These are phyloP conservation scores for Telopea speciosissima DNA, from an alignment of 177 flowering plant genomes.

Conservation along the genomic window DNA sequence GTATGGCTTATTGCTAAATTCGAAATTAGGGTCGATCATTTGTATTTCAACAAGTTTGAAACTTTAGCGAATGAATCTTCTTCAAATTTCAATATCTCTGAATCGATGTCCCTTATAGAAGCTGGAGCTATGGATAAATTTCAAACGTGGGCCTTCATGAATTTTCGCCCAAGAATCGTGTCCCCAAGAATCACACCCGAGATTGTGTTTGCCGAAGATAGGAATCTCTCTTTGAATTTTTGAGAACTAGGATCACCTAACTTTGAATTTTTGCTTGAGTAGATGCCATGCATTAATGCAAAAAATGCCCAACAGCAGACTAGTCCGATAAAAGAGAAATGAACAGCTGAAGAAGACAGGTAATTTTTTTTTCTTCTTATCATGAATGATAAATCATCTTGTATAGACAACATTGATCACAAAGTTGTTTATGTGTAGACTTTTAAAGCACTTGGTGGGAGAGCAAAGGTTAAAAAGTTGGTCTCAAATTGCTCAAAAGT, in stretches of 20 bases:
- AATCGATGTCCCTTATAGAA: conserved; percentile 31
- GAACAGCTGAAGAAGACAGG: conserved; percentile 88
- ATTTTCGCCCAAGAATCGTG: conserved; percentile 10
- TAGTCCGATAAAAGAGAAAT: conserved; percentile 68
- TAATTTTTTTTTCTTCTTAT: conserved; percentile 9
- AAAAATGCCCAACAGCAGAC: conserved; percentile 33
- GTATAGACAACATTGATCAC: neutral
- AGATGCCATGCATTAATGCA: conserved; percentile 40
- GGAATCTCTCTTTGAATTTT: no score
- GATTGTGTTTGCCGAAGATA: conserved; percentile 4
- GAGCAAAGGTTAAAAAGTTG: conserved; percentile 48
- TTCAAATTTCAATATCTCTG: conserved; percentile 25
- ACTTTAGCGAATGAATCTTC: no score
- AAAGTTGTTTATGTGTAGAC: no score
- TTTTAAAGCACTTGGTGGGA: conserved; percentile 45
- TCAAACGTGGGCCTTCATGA: conserved; percentile 20
- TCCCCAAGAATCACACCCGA: conserved; percentile 5
- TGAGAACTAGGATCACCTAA: conserved; percentile 26
- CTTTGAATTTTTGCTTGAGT: conserved; percentile 37
- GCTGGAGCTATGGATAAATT: no score
- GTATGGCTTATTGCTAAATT: conserved; percentile 26
- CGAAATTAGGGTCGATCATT: conserved; percentile 29
- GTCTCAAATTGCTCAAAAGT: no score
- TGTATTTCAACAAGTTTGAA: no score
- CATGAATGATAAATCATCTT: no score